A percentile compares a stretch with the other conserved stretches of the same genome.
Conservation (phyloP, 148 eudicot species). For the Chenopodium berlandieri region DNA sequence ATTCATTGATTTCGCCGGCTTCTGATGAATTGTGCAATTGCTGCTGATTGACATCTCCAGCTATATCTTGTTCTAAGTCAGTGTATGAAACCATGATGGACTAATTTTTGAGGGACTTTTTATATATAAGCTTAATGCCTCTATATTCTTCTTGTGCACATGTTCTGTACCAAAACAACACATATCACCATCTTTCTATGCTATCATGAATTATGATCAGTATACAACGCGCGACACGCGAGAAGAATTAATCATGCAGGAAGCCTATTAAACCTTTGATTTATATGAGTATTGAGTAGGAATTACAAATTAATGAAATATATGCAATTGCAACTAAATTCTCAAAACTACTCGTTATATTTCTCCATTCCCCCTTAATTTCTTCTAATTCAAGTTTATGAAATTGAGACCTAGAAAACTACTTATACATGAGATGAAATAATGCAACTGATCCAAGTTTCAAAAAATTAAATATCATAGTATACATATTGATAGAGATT, state of each 20-base stretch:
- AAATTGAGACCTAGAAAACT: no score
- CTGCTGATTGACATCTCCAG: slow-evolving; percentile 37
- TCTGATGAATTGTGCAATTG: slow-evolving; percentile 23
- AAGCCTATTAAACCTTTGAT: background rate
- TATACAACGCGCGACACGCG: no score
- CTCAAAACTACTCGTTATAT: background rate
- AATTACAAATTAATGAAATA: background rate
- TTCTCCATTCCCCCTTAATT: background rate
- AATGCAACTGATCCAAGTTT: background rate
- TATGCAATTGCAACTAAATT: background rate
- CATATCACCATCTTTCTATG: background rate
- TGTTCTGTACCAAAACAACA: slow-evolving; percentile 11
- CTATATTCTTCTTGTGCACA: background rate
- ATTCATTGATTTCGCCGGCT: slow-evolving; percentile 14
- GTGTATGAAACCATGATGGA: slow-evolving; percentile 46
- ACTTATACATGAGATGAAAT: background rate
- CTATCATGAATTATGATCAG: background rate
- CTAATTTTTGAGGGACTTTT: slow-evolving; percentile 14
- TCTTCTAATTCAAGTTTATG: background rate
- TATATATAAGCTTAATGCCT: background rate
- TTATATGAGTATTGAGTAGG: background rate
- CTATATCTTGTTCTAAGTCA: slow-evolving; percentile 36
- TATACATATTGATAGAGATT: no score
- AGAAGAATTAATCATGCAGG: background rate
- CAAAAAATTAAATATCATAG: no score